Conservation (phyloP, 1,284 basidiomycete genomes). For the Phenoliferia sp. region DNA sequence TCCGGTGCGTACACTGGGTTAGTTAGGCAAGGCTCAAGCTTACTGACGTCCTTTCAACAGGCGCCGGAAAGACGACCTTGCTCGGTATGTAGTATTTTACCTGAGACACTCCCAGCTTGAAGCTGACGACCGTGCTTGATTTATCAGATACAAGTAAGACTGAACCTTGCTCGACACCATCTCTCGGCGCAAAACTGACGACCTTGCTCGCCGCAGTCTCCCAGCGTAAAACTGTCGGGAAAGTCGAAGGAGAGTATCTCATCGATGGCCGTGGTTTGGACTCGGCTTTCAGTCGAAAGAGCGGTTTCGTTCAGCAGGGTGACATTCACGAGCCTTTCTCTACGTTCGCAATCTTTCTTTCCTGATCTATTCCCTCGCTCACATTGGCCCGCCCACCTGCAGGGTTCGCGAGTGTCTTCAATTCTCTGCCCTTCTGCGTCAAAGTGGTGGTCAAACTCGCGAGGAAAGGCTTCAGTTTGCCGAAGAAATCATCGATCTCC, state of each 20-base stretch:
- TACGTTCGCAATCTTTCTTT: conserved; percentile 34
- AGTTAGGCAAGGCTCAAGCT: conserved; percentile 22
- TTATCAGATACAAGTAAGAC: neutral
- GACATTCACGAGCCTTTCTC: conserved; percentile 48
- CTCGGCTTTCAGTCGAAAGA: conserved; percentile 49
- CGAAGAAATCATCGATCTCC: conserved; percentile 50
- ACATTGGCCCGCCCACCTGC: no score
- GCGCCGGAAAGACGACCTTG: conserved; percentile 47
- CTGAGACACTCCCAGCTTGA: neutral
- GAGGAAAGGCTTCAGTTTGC: conserved; percentile 49
- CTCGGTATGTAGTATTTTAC: neutral
- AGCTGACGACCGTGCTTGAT: neutral
- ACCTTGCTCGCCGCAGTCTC: conserved; percentile 51
- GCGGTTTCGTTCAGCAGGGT: conserved; percentile 69
- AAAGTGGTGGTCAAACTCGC: conserved; percentile 46
- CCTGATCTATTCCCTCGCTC: conserved; percentile 43
- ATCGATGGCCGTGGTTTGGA: conserved; percentile 51
- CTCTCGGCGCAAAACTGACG: no score
- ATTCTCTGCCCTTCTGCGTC: conserved; percentile 56
- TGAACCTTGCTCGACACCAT: no score
- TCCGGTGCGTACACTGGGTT: conserved; percentile 32
- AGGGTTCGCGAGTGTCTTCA: conserved; percentile 55
- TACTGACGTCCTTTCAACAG: neutral
- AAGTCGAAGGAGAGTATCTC: conserved; percentile 47
- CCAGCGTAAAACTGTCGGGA: conserved; percentile 50